These are phyloP conservation scores for Starmera amethionina DNA, from an alignment of 805 yeast species.

Conservation along the genomic window DNA sequence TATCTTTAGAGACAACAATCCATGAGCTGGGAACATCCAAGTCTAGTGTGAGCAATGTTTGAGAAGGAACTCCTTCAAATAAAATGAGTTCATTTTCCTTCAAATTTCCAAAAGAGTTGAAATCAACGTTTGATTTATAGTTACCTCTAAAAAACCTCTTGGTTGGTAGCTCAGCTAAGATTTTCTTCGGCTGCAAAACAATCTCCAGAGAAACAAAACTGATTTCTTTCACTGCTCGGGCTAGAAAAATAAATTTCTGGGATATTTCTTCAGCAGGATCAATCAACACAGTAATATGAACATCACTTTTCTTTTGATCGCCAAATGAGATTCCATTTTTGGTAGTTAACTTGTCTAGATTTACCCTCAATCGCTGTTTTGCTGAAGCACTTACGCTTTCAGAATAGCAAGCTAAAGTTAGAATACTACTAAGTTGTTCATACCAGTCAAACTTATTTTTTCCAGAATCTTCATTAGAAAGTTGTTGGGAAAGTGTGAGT, in stretches of 20 bases:
- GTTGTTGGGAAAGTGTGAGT: conserved; percentile 1
- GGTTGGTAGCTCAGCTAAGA: conserved; percentile 33
- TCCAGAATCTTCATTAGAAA: conserved; percentile 5
- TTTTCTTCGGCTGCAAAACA: conserved; percentile 45
- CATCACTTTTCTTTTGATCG: conserved; percentile 19
- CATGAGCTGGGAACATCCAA: conserved; percentile 57
- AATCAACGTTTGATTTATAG: conserved; percentile 25
- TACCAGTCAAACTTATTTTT: conserved; percentile 29
- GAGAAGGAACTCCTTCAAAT: conserved; percentile 42
- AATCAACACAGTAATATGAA: conserved; percentile 50
- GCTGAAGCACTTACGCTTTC: conserved; percentile 20
- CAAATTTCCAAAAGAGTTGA: conserved; percentile 18
- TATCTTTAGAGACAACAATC: conserved; percentile 46
- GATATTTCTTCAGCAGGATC: conserved; percentile 69
- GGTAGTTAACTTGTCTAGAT: conserved; percentile 25
- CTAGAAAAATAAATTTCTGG: conserved; percentile 48
- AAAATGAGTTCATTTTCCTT: conserved; percentile 18
- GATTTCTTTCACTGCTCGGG: conserved; percentile 31
- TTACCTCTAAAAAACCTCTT: conserved; percentile 50
- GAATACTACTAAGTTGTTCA: conserved; percentile 33
- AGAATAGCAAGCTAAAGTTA: conserved; percentile 35
- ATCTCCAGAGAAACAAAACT: conserved; percentile 45
- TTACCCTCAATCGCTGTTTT: conserved; percentile 36
- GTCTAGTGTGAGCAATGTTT: conserved; percentile 42
- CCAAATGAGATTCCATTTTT: conserved; percentile 15